phyloP scores from a whole-genome alignment of 1,284 basidiomycete species.

The Heterobasidion parviporum region DNA sequence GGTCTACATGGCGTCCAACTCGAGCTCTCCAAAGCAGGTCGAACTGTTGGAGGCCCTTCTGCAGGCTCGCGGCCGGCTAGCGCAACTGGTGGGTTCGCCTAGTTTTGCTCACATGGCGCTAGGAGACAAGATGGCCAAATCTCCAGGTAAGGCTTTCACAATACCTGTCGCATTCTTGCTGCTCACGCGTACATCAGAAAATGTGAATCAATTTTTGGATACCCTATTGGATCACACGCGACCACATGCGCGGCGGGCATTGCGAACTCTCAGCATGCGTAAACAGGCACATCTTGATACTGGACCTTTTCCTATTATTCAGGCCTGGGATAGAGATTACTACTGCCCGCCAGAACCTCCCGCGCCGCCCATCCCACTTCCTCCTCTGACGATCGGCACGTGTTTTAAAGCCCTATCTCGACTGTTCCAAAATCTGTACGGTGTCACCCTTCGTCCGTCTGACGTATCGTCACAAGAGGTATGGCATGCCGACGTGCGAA shows the following conservation, averaged over 20 bases:
- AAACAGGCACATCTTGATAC: constrained; percentile 66
- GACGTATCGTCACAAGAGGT: constrained; percentile 69
- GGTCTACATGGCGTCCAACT: constrained; percentile 72
- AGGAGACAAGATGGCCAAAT: constrained; percentile 92
- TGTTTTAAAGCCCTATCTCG: constrained; percentile 83
- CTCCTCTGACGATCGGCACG: constrained; percentile 72
- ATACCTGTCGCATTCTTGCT: neutral
- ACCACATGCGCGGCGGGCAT: constrained; percentile 65
- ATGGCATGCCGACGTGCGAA: constrained; percentile 86
- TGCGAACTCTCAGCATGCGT: constrained; percentile 61
- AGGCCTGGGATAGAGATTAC: constrained; percentile 92
- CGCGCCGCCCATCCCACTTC: constrained; percentile 61
- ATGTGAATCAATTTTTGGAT: constrained; percentile 78
- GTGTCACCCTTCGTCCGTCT: constrained; percentile 72
- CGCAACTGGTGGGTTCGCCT: constrained; percentile 71
- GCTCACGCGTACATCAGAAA: constrained; percentile 38
- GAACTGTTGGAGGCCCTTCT: constrained; percentile 72
- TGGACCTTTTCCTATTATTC: constrained; percentile 52
- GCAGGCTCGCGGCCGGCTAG: constrained; percentile 68
- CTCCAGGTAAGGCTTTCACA: constrained; percentile 49
- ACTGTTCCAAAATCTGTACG: constrained; percentile 82
- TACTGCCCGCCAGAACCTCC: constrained; percentile 76
- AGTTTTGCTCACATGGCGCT: constrained; percentile 83
- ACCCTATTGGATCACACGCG: constrained; percentile 72
- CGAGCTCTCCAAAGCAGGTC: constrained; percentile 62